These are phyloP conservation scores for Nematocida sp. DNA, from an alignment of 371 early-diverging fungal genomes.

Conservation along the genomic window DNA sequence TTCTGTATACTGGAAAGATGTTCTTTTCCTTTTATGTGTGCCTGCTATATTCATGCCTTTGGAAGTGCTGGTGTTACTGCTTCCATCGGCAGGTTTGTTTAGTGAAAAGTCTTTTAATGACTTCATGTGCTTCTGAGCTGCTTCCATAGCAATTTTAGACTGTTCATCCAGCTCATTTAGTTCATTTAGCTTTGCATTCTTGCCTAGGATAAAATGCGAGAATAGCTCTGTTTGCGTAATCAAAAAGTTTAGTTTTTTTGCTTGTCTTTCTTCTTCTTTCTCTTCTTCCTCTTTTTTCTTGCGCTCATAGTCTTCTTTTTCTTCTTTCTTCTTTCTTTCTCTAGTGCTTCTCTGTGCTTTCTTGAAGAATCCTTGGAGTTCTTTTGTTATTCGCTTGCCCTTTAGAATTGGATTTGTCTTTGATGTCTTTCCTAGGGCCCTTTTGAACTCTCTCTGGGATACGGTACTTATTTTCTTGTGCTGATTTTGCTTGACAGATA, in stretches of 20 bases:
- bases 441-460: slow-evolving; percentile 61
- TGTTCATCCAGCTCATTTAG: slow-evolving; percentile 5
- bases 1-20: too few relatives aligned
- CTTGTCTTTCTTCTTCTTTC: slow-evolving; percentile 78
- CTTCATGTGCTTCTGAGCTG: slow-evolving; percentile 51
- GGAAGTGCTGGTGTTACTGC: background rate
- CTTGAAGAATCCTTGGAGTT: slow-evolving; percentile 53
- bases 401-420: slow-evolving; percentile 62
- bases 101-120: slow-evolving; percentile 70
- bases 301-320: slow-evolving; percentile 76
- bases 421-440: slow-evolving; percentile 58
- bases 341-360: slow-evolving; percentile 66
- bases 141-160: slow-evolving; percentile 41
- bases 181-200: slow-evolving; percentile 2
- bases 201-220: slow-evolving; percentile 77
- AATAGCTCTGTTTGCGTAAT: slow-evolving; percentile 89
- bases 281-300: slow-evolving; percentile 75
- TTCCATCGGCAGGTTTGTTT: slow-evolving; percentile 65
- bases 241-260: slow-evolving; percentile 84
- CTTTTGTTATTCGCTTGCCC: slow-evolving; percentile 59
- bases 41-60: background rate
- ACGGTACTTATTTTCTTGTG: slow-evolving; percentile 60
- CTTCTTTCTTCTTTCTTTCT: slow-evolving; percentile 78
- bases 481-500: slow-evolving; percentile 26
- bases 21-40: too few relatives aligned